These are phyloP conservation scores for Anethum foeniculum DNA, from an alignment of 140 eudicot genomes.

Conservation along the genomic window DNA sequence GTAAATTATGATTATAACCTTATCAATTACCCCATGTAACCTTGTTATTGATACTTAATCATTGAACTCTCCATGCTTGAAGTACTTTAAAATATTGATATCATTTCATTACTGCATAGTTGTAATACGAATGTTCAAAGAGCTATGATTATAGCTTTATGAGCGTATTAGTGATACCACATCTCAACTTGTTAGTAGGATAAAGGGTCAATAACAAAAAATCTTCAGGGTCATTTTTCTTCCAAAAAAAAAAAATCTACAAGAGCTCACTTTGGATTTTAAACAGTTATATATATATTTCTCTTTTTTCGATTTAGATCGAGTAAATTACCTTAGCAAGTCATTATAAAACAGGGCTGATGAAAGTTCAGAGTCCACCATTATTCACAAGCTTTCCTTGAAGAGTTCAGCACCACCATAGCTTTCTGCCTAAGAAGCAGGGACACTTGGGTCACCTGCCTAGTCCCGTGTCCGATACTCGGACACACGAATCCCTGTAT, in stretches of 20 bases:
- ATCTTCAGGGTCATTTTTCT: conserved; percentile 33
- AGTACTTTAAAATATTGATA: conserved; percentile 11
- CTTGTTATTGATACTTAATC: background rate
- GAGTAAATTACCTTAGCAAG: conserved; percentile 19
- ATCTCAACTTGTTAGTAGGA: conserved; percentile 26
- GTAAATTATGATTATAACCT: background rate
- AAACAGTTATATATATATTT: background rate
- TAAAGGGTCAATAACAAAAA: conserved; percentile 29
- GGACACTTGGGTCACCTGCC: no score
- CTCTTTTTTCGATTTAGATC: conserved; percentile 18
- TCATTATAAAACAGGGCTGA: conserved; percentile 49
- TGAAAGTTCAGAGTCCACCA: conserved; percentile 32
- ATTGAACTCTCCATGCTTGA: conserved; percentile 13
- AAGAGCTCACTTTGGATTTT: background rate
- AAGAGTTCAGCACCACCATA: conserved; percentile 18
- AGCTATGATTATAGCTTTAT: background rate
- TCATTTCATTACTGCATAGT: conserved; percentile 1
- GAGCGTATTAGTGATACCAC: conserved; percentile 16
- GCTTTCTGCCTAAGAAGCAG: no score
- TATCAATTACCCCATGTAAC: background rate
- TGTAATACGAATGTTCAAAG: conserved; percentile 2
- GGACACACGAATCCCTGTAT: no score
- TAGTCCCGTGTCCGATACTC: no score
- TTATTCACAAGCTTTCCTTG: conserved; percentile 17
- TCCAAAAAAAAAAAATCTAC: conserved; percentile 5